phyloP scores from a whole-genome alignment of 768 basidiomycete genomes.

The Boletus rubescentipes region DNA sequence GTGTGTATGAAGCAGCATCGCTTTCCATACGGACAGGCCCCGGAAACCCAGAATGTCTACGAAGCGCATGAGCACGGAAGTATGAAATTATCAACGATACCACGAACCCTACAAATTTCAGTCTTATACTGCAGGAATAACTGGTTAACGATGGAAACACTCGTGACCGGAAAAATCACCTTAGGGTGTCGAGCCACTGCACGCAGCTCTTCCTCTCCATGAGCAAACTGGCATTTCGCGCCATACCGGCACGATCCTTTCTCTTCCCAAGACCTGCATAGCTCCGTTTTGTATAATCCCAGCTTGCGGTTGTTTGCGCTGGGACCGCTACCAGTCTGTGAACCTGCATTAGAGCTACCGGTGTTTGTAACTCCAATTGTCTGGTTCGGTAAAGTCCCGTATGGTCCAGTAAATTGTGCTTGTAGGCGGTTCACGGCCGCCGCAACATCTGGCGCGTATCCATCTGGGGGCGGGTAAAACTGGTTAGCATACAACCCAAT shows the following conservation, averaged over 20 bases:
- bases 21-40: conserved; percentile 90
- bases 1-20: conserved; percentile 94
- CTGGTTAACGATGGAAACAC: conserved; percentile 15
- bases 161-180: conserved; percentile 41
- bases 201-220: conserved; percentile 86
- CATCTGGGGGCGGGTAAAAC: conserved; percentile 63
- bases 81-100: not conserved
- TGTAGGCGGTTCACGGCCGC: conserved; percentile 65
- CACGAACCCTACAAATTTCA: conserved; percentile 82
- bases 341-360: conserved; percentile 26
- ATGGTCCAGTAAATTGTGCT: conserved; percentile 52
- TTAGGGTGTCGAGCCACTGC: conserved; percentile 87
- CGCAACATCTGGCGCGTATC: conserved; percentile 53
- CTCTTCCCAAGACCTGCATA: conserved; percentile 92
- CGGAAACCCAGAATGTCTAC: conserved; percentile 92
- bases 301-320: conserved; percentile 91
- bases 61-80: conserved; percentile 9
- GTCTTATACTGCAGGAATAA: conserved; percentile 72
- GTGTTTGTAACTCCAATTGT: conserved; percentile 44
- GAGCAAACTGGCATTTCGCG: conserved; percentile 89
- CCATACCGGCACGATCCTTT: conserved; percentile 86
- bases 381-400: conserved; percentile 48
- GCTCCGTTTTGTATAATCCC: conserved; percentile 86
- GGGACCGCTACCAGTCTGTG: conserved; percentile 56
- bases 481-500: conserved; percentile 69